A percentile compares a stretch with the other conserved stretches of the same genome.
Conservation (phyloP, 129 eudicot species). For the Dittrichia graveolens region DNA sequence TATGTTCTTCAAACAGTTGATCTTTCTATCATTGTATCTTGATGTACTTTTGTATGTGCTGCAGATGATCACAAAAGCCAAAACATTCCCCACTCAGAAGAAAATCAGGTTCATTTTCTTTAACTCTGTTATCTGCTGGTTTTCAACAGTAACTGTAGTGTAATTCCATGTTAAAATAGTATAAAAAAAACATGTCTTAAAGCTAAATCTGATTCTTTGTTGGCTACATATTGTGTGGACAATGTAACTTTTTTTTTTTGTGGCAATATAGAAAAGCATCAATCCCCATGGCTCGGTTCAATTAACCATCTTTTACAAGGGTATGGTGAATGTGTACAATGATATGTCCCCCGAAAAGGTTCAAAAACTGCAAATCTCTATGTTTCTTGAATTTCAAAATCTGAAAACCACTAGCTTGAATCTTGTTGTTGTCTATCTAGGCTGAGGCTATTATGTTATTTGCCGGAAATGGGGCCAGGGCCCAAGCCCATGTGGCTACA, state of each 20-base stretch:
- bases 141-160: too few species aligned
- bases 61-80: conserved; percentile 31
- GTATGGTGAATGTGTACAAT: conserved; percentile 66
- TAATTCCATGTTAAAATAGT: neutral
- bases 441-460: conserved; percentile 82
- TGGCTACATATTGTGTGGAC: neutral
- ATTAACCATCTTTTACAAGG: conserved; percentile 77
- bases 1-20: conserved; percentile 23
- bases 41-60: conserved; percentile 19
- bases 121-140: neutral
- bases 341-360: conserved; percentile 87
- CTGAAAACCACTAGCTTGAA: neutral
- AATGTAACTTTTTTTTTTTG: neutral
- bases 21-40: neutral
- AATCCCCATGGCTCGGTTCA: conserved; percentile 40
- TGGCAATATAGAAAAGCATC: conserved; percentile 1
- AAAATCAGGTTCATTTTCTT: conserved; percentile 39
- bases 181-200: neutral
- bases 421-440: conserved; percentile 32
- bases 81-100: conserved; percentile 32
- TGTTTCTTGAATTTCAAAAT: neutral
- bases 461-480: conserved; percentile 54
- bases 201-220: neutral
- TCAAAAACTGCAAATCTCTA: neutral
- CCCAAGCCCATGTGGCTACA: conserved; percentile 38